Base-by-base conservation (phyloP, 352 stramenopile genomes). In the Elongisporangium anandrum region DNA sequence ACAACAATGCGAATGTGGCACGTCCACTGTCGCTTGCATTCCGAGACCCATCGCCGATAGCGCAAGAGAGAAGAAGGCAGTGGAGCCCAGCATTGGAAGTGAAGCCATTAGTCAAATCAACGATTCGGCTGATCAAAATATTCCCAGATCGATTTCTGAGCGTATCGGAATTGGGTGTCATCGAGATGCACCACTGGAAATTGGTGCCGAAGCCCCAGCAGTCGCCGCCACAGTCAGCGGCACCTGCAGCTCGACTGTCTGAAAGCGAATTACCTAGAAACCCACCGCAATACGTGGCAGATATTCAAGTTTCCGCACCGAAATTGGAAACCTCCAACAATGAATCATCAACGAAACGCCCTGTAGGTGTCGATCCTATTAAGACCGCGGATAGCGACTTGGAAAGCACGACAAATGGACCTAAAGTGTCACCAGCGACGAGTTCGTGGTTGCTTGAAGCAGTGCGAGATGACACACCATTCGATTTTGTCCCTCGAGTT, bases 181-280 rank as follows among this genome's bases (percentile, higher is more conserved):
- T 96, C n/a, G 87, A 96, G 55, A 52, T 94, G 4, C 89, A 91
- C 70, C 79, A 90, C 57, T 96, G 87, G 85, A 94, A 88, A 47
- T 60, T 96, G 4, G 16, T 80, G 15, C 72, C 85, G 2, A 91
- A 91, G 55, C 72, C 77, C 47, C 57, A 59, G 16, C 56, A 68
- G 12, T 50, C 39, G 13, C 49, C 54, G 21, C 19, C 57, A 17
- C 45, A 52, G 21, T 54, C 60, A 39, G 52, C 66, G 15, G 45
- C 55, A 15, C 38, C 50, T 10, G 50, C 50, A 53, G 52, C 22
- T 0, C 62, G 57, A 56, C 23, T 54, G 16, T 63, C 56, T 21
- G 41, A 50, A 45, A 48, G 51, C 64, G 45, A 67, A 64, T 48
- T 23, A 59, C 2, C 24, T 53, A 22, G 49, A n/a, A 20, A 20